phyloP scores from a whole-genome alignment of 83 land plant species.

The Picea abies region DNA sequence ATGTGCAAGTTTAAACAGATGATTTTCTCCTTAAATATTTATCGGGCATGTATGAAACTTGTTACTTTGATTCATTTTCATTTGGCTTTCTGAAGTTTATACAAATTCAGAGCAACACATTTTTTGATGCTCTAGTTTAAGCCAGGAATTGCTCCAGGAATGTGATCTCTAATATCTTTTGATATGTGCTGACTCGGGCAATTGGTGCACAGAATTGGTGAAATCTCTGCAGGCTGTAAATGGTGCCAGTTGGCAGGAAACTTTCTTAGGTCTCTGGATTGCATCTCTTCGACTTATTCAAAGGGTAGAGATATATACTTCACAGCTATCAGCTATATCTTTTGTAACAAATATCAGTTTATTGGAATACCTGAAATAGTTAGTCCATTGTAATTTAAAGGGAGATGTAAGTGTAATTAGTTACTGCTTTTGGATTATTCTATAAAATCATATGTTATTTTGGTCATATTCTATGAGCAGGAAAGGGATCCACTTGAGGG shows the following conservation, averaged over 20 bases:
- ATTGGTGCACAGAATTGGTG: conserved; percentile 54
- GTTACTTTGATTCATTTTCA: neutral
- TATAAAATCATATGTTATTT: neutral
- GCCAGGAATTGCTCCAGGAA: too few species aligned
- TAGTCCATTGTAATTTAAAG: neutral
- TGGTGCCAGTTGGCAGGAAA: conserved; percentile 80
- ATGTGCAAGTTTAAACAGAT: conserved; percentile 11
- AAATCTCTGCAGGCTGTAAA: conserved; percentile 70
- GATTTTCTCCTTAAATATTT: neutral
- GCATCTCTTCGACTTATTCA: conserved; percentile 79
- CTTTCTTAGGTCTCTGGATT: conserved; percentile 82
- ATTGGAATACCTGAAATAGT: conserved; percentile 1
- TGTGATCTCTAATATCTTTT: too few species aligned
- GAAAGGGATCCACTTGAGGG: conserved; percentile 90
- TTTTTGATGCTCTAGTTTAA: neutral
- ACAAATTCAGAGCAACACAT: neutral
- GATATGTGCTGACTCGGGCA: conserved; percentile 5
- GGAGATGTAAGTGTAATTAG: too few species aligned
- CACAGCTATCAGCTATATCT: conserved; percentile 13
- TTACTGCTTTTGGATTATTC: neutral
- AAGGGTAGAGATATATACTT: conserved; percentile 36
- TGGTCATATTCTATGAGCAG: conserved; percentile 32
- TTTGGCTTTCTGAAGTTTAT: neutral
- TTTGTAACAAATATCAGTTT: neutral
- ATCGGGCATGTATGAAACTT: neutral